These are phyloP conservation scores for Tetrahymena borealis DNA, from an alignment of 73 alveolate species.

Conservation along the genomic window DNA sequence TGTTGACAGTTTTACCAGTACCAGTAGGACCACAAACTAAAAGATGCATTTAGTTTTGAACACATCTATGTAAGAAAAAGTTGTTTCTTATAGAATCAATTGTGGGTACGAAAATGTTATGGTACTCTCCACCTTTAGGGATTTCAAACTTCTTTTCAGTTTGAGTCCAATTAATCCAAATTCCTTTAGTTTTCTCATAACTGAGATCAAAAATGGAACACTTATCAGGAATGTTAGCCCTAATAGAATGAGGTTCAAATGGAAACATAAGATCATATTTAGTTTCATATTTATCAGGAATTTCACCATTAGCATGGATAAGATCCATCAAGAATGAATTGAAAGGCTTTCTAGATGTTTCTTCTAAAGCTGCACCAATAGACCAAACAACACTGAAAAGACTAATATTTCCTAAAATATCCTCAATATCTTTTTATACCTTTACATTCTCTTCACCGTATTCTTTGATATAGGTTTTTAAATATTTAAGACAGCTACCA, in stretches of 20 bases:
- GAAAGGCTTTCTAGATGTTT: constrained; percentile 86
- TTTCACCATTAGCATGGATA: constrained; percentile 61
- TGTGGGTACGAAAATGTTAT: constrained; percentile 95
- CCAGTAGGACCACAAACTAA: constrained; percentile 99
- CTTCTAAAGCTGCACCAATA: constrained; percentile 97
- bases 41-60: constrained; percentile 78
- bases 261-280: not conserved
- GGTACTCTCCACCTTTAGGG: constrained; percentile 84
- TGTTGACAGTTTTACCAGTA: constrained; percentile 98
- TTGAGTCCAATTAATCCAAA: constrained; percentile 65
- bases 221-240: constrained; percentile 33
- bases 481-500: not conserved
- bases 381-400: constrained; percentile 94
- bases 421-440: constrained; percentile 76
- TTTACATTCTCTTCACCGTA: constrained; percentile 56
- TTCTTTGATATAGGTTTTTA: constrained; percentile 43
- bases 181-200: constrained; percentile 59
- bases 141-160: constrained; percentile 60
- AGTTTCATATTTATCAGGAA: not conserved
- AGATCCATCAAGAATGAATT: constrained; percentile 74
- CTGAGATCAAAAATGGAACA: constrained; percentile 59
- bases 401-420: constrained; percentile 66
- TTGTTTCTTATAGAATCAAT: constrained; percentile 94
- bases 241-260: constrained; percentile 8
- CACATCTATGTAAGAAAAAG: constrained; percentile 81